Conservation (phyloP, 106 monocot species). For the Iris macrosiphon region DNA sequence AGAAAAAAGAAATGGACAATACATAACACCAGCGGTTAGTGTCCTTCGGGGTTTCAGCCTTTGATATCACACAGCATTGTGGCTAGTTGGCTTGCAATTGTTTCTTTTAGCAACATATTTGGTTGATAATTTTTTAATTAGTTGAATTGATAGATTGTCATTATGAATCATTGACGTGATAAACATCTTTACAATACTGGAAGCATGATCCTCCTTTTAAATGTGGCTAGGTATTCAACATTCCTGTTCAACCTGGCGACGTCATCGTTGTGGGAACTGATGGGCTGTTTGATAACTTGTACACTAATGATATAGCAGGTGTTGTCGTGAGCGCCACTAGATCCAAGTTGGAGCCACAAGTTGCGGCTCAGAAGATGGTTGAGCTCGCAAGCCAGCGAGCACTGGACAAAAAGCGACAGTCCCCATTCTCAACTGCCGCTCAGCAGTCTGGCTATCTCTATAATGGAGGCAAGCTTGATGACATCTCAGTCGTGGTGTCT, state of each 20-base stretch:
- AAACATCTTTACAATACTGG: not conserved
- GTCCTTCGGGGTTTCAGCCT: no score
- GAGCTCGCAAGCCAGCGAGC: constrained; percentile 5
- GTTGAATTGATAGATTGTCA: no score
- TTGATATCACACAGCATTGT: no score
- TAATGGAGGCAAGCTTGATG: constrained; percentile 13
- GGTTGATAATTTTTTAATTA: no score
- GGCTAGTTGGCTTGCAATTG: no score
- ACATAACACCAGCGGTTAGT: no score
- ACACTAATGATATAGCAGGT: constrained; percentile 1
- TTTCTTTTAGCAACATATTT: no score
- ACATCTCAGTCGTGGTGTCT: constrained; percentile 9
- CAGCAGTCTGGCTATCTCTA: not conserved
- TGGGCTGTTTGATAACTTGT: constrained; percentile 18
- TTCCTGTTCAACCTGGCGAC: constrained; percentile 9
- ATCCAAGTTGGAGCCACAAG: constrained; percentile 1
- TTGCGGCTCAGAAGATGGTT: constrained; percentile 6
- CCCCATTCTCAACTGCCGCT: constrained; percentile 5
- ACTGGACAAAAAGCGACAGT: constrained; percentile 2
- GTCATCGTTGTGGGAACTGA: constrained; percentile 11
- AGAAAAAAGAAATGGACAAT: no score
- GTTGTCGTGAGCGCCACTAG: not conserved
- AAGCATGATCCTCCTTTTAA: not conserved
- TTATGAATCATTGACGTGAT: not conserved
- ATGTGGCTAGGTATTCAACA: not conserved